phyloP scores from a whole-genome alignment of 805 yeast species.

The Millerozyma acaciae region DNA sequence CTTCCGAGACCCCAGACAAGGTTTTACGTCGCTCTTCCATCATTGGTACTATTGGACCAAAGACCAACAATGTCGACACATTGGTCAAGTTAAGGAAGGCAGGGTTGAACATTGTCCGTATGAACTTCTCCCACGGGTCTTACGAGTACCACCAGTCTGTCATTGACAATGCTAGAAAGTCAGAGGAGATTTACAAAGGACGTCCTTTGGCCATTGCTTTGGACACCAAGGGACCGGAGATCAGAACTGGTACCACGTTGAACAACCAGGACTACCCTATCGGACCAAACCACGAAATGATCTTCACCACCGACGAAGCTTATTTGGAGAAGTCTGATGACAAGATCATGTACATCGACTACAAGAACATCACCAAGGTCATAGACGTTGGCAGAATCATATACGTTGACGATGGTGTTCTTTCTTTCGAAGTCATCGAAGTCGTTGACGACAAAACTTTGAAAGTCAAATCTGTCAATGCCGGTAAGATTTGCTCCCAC shows the following conservation, averaged over 20 bases:
- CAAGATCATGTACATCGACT: constrained; percentile 84
- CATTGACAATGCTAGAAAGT: constrained; percentile 92
- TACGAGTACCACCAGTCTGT: constrained; percentile 97
- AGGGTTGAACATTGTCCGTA: constrained; percentile 95
- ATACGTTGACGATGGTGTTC: constrained; percentile 96
- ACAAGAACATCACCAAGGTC: constrained; percentile 94
- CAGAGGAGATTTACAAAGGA: constrained; percentile 86
- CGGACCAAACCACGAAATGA: constrained; percentile 83
- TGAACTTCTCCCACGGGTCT: constrained; percentile 99
- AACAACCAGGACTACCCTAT: constrained; percentile 81
- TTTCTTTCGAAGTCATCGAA: constrained; percentile 89
- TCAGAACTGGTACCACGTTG: constrained; percentile 94
- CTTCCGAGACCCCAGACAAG: constrained; percentile 68
- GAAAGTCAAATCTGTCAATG: constrained; percentile 85
- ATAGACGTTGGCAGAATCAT: constrained; percentile 83
- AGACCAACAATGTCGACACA: constrained; percentile 85
- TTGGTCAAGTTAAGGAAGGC: constrained; percentile 89
- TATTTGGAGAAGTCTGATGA: constrained; percentile 72
- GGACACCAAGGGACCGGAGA: constrained; percentile 99
- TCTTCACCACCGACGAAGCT: constrained; percentile 84
- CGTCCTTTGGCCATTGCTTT: constrained; percentile 98
- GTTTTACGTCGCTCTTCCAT: constrained; percentile 90
- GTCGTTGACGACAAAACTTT: constrained; percentile 75
- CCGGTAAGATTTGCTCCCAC: constrained; percentile 94
- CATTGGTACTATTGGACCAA: constrained; percentile 98